Evolutionary conservation across 306 rosid genomes (phyloP).

Genomic region (barrel medic (Medicago truncatula)): MtrunA17r5.0-ANR NC_053043.1:9460501-9461000

Average conservation of each 20-base stretch:
- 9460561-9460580: background rate
- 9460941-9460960: conserved; percentile 4
- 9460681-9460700: conserved; percentile 25
- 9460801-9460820: background rate
- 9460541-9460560: conserved; percentile 23
- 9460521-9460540: background rate
- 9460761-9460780: too few relatives aligned
- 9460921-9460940: background rate
- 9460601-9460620: conserved; percentile 26
- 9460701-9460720: background rate
- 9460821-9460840: background rate
- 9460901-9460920: conserved; percentile 12
- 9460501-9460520: background rate
- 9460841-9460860: background rate
- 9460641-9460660: too few relatives aligned
- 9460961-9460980: conserved; percentile 4
- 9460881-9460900: conserved; percentile 9
- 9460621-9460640: conserved; percentile 30
- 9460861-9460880: conserved; percentile 29
- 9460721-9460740: too few relatives aligned
- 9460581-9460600: background rate
- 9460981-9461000: conserved; percentile 19
- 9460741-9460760: too few relatives aligned
- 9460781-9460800: too few relatives aligned
- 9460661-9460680: conserved; percentile 9